phyloP scores from a whole-genome alignment of 2,329 filamentous ascomycete species.

The Diplodia intermedia region DNA sequence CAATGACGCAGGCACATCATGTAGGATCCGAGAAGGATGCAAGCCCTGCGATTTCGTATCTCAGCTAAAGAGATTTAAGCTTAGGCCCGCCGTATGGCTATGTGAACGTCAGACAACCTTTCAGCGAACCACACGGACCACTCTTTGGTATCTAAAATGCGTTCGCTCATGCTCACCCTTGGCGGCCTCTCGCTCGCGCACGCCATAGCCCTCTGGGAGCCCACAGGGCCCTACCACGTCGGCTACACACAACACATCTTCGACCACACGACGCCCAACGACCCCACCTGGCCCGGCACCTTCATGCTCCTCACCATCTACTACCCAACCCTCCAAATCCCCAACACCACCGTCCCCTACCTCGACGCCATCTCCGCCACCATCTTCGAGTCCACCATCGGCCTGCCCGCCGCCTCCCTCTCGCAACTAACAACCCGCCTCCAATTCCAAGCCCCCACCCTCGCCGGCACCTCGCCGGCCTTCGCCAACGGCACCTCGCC shows the following conservation, averaged over 20 bases:
- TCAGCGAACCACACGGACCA: not conserved
- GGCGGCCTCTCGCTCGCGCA: not conserved
- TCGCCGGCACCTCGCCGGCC: not conserved
- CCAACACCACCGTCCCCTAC: slow-evolving; percentile 37
- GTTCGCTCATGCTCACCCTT: not conserved
- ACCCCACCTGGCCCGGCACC: slow-evolving; percentile 36
- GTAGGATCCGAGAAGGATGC: not conserved
- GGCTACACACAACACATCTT: slow-evolving; percentile 40
- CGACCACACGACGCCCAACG: slow-evolving; percentile 39
- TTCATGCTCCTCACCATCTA: slow-evolving; percentile 39
- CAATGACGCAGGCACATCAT: not conserved
- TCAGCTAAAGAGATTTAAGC: not conserved
- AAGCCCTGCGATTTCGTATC: not conserved
- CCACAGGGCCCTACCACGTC: slow-evolving; percentile 40
- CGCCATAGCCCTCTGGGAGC: slow-evolving; percentile 27
- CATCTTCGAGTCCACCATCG: slow-evolving; percentile 34
- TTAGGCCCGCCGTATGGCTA: not conserved
- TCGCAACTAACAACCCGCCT: not conserved
- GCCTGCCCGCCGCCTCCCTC: slow-evolving; percentile 23
- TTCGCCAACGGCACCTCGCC: slow-evolving; percentile 17
- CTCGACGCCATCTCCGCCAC: slow-evolving; percentile 38
- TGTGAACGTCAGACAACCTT: not conserved
- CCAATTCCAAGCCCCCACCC: slow-evolving; percentile 7
- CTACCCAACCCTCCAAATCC: slow-evolving; percentile 38
- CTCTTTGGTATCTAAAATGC: not conserved